phyloP scores from a whole-genome alignment of 257 asterid genomes.

The Nicotiana noctiflora region DNA sequence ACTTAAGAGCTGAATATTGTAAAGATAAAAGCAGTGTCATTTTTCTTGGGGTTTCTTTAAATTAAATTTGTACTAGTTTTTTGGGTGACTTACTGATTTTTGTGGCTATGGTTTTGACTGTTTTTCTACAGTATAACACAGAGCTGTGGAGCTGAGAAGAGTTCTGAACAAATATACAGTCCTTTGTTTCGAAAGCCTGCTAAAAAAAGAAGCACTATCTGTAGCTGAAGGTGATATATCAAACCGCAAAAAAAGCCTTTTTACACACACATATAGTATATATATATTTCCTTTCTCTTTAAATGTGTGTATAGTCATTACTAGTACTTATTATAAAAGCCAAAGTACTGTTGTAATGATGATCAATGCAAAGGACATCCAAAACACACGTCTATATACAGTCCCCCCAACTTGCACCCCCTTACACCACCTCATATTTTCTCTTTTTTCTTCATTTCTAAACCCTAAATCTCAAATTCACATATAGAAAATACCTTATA shows the following conservation, averaged over 20 bases:
- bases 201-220: conserved; percentile 21
- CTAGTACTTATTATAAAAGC: conserved; percentile 21
- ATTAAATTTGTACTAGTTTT: not conserved
- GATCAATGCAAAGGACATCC: conserved; percentile 42
- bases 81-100: not conserved
- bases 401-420: not conserved
- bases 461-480: conserved; percentile 26
- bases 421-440: conserved; percentile 15
- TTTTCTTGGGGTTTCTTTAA: no score
- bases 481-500: not conserved
- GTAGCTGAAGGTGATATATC: conserved; percentile 35
- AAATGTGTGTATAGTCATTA: conserved; percentile 10
- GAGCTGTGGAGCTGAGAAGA: conserved; percentile 17
- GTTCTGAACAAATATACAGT: conserved; percentile 29
- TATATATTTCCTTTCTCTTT: not conserved
- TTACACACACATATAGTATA: not conserved
- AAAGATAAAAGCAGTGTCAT: not conserved
- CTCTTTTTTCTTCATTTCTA: conserved; percentile 11
- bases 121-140: conserved; percentile 26
- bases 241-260: conserved; percentile 13
- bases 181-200: conserved; percentile 35
- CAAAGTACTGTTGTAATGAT: conserved; percentile 36
- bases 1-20: not conserved
- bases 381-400: not conserved
- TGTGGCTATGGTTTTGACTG: not conserved